A percentile compares a stretch with the other conserved stretches of the same genome.
Evolutionary conservation across 1,284 basidiomycete genomes (phyloP).

Genomic region (Sporisorium exsertum): DNA sequence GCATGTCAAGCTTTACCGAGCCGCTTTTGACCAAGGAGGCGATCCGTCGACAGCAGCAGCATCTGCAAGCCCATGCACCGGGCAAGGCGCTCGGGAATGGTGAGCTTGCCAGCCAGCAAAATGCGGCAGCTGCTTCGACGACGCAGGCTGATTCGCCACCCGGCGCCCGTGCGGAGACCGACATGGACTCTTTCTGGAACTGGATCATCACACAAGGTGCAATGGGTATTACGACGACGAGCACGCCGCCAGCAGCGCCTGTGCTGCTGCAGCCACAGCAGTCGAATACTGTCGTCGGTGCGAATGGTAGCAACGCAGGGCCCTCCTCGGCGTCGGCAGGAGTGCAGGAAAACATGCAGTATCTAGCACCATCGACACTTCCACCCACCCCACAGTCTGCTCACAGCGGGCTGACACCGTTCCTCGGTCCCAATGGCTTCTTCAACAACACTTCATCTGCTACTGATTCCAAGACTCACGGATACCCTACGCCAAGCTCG

Average conservation of each 20-base stretch:
- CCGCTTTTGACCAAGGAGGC: conserved; percentile 39
- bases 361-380: conserved; percentile 1
- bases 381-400: conserved; percentile 27
- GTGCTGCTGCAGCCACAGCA: conserved; percentile 24
- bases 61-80: conserved; percentile 14
- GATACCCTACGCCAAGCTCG: conserved; percentile 33
- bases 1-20: conserved; percentile 41
- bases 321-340: not conserved
- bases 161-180: conserved; percentile 20
- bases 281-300: not conserved
- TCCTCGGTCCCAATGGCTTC: conserved; percentile 41
- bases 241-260: conserved; percentile 12
- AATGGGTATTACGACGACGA: conserved; percentile 30
- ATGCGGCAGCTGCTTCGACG: conserved; percentile 6
- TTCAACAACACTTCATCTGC: conserved; percentile 14
- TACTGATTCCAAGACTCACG: conserved; percentile 8
- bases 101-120: not conserved
- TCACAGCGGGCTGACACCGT: conserved; percentile 38
- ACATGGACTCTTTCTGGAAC: conserved; percentile 62
- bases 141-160: conserved; percentile 25
- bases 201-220: conserved; percentile 61
- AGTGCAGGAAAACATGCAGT: conserved; percentile 4
- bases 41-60: conserved; percentile 38
- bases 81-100: not conserved
- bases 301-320: not conserved